Percentiles rank a stretch among this genome's conserved stretches.
Conservation (phyloP, 1,284 basidiomycete genomes). For the Cryptococcus maquisensis region DNA sequence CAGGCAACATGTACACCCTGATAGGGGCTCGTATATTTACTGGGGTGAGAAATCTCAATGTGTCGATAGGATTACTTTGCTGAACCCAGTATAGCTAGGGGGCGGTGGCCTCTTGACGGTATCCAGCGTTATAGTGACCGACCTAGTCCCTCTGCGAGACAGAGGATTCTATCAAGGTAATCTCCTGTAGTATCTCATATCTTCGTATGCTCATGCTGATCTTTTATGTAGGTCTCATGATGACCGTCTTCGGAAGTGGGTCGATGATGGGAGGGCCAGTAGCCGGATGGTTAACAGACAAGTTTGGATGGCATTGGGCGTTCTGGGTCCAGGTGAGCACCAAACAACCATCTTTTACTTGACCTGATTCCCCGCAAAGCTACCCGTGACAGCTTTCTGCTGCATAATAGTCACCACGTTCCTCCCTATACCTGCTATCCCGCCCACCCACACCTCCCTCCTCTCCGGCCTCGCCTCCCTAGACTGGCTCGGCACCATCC, state of each 20-base stretch:
- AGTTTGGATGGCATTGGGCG: conserved; percentile 39
- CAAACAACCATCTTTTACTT: neutral
- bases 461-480: conserved; percentile 31
- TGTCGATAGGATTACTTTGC: neutral
- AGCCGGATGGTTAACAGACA: conserved; percentile 42
- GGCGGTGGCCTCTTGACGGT: conserved; percentile 48
- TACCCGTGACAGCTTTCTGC: conserved; percentile 36
- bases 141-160: conserved; percentile 45
- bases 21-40: conserved; percentile 42
- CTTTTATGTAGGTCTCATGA: conserved; percentile 40
- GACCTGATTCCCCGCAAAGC: conserved; percentile 7
- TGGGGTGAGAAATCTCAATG: conserved; percentile 20
- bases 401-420: conserved; percentile 30
- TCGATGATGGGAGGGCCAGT: conserved; percentile 44
- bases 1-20: conserved; percentile 37
- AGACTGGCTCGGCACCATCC: conserved; percentile 39
- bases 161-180: conserved; percentile 48
- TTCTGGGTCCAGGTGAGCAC: conserved; percentile 41
- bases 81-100: conserved; percentile 30
- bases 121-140: conserved; percentile 46
- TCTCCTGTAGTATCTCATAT: neutral
- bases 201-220: neutral
- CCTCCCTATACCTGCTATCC: conserved; percentile 35
- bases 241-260: conserved; percentile 46
- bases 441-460: conserved; percentile 34